Conservation (phyloP, 2,329 filamentous ascomycete genomes). For the Claviceps sp. region DNA sequence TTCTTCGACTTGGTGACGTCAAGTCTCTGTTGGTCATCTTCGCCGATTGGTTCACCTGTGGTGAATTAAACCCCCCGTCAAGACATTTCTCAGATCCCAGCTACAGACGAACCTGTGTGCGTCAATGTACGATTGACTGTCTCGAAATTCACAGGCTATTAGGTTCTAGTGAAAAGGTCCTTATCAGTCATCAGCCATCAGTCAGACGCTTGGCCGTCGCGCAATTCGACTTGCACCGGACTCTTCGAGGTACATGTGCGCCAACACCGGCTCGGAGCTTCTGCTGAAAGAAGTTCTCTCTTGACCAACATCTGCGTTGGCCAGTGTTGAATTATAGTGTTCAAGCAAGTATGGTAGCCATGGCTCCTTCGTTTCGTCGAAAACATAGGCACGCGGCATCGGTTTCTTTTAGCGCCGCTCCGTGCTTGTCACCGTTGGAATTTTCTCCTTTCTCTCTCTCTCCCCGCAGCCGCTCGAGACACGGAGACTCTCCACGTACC, state of each 20-base stretch:
- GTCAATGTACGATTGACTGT: not conserved
- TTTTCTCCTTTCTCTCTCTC: constrained; percentile 2
- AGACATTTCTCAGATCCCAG: not conserved
- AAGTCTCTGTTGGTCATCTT: not conserved
- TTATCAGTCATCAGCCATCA: not conserved
- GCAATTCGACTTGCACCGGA: not conserved
- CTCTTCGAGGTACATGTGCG: not conserved
- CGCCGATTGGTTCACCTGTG: not conserved
- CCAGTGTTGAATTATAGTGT: not conserved
- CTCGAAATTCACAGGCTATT: not conserved
- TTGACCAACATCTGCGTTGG: not conserved
- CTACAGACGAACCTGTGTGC: constrained; percentile 1
- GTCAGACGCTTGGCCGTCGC: not conserved
- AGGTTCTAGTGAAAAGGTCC: not conserved
- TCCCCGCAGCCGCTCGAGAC: constrained; percentile 4
- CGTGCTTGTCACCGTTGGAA: constrained; percentile 1
- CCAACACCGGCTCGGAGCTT: not conserved
- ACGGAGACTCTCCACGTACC: not conserved
- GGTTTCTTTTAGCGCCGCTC: constrained; percentile 1
- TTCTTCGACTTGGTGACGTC: too few species aligned
- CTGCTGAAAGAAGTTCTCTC: not conserved
- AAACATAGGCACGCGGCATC: not conserved
- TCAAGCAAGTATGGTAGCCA: not conserved
- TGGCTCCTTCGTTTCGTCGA: not conserved
- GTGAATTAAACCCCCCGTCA: not conserved